Percentiles rank a stretch among this genome's conserved stretches.
phyloP scores from a whole-genome alignment of 2,329 filamentous ascomycete species.

The Pochonia chlamydosporia region DNA sequence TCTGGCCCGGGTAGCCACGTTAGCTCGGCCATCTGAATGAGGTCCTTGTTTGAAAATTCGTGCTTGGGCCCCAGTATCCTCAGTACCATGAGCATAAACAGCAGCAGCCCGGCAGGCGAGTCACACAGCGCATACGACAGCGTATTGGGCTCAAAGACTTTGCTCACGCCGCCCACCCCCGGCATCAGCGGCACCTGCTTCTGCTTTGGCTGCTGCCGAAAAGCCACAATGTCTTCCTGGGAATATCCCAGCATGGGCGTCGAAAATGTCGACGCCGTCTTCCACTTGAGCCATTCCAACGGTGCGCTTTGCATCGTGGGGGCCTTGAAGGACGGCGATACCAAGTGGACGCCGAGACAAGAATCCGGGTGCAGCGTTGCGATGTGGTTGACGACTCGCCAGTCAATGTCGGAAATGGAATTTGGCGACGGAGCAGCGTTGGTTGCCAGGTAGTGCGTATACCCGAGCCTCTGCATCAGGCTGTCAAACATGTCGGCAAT shows the following conservation, averaged over 20 bases:
- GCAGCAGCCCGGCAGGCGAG: conserved; percentile 52
- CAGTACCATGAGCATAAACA: conserved; percentile 45
- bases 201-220: conserved; percentile 20
- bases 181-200: conserved; percentile 12
- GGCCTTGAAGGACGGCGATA: conserved; percentile 47
- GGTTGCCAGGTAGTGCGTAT: conserved; percentile 51
- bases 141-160: conserved; percentile 43
- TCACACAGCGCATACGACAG: conserved; percentile 56
- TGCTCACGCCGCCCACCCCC: conserved; percentile 21
- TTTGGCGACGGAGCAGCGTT: conserved; percentile 43
- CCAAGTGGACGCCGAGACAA: conserved; percentile 56
- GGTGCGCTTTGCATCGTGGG: conserved; percentile 41
- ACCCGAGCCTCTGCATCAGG: conserved; percentile 56
- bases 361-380: conserved; percentile 39
- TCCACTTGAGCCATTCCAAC: conserved; percentile 50
- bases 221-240: conserved; percentile 41
- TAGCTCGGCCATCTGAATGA: conserved; percentile 55
- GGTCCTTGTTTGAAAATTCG: conserved; percentile 42
- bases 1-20: conserved; percentile 64
- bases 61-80: conserved; percentile 33
- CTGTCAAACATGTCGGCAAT: conserved; percentile 51
- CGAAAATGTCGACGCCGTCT: conserved; percentile 42
- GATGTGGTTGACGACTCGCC: conserved; percentile 41
- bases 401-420: conserved; percentile 45
- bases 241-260: conserved; percentile 51